phyloP scores from a whole-genome alignment of 1,284 basidiomycete genomes.

The Leccinum pachyderme region DNA sequence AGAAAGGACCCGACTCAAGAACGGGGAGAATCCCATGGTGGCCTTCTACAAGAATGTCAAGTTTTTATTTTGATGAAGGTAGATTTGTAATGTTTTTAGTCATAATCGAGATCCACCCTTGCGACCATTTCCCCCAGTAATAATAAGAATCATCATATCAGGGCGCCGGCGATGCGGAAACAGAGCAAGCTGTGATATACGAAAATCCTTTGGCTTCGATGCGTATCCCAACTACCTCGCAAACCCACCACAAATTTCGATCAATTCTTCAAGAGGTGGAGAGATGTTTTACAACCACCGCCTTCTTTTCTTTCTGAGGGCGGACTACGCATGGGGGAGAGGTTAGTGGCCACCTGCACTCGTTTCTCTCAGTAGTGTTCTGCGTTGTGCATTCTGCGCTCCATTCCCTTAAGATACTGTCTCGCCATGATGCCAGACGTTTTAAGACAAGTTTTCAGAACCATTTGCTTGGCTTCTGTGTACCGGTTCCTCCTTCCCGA shows the following conservation, averaged over 20 bases:
- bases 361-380: not conserved
- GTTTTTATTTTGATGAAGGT: conserved; percentile 60
- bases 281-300: not conserved
- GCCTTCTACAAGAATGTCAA: conserved; percentile 90
- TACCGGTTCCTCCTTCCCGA: not conserved
- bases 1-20: conserved; percentile 61
- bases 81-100: not conserved
- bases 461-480: not conserved
- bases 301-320: not conserved
- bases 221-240: no score
- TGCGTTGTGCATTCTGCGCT: not conserved
- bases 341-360: no score
- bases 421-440: not conserved
- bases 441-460: not conserved
- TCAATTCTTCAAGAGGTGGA: not conserved
- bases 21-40: conserved; percentile 85
- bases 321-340: not conserved
- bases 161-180: not conserved
- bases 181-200: no score
- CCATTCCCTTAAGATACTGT: not conserved
- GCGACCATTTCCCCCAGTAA: not conserved
- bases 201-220: no score
- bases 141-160: not conserved
- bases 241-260: not conserved
- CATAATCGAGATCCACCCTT: not conserved